Percentiles rank a stretch among this genome's conserved stretches.
phyloP scores from a whole-genome alignment of 2,329 filamentous ascomycete species.

The Hypocrella siamensis region DNA sequence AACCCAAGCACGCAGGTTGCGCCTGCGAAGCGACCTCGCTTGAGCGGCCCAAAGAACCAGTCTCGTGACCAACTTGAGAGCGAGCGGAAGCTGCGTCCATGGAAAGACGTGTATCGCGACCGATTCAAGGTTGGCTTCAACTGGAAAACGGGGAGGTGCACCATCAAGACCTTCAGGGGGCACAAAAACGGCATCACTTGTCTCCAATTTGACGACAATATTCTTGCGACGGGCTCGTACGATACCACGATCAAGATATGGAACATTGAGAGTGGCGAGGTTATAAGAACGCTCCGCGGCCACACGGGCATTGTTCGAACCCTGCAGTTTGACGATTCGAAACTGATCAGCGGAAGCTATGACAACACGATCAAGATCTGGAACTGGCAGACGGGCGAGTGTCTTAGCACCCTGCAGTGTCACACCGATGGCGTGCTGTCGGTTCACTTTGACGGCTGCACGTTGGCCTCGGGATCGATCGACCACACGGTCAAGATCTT shows the following conservation, averaged over 20 bases:
- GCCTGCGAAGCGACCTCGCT: constrained; percentile 18
- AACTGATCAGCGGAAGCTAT: constrained; percentile 78
- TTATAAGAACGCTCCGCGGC: constrained; percentile 69
- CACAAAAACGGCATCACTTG: constrained; percentile 58
- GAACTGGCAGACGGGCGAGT: constrained; percentile 90
- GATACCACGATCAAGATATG: constrained; percentile 92
- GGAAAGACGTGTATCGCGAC: constrained; percentile 96
- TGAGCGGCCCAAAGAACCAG: constrained; percentile 9
- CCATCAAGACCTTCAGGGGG: constrained; percentile 69
- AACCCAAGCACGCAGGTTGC: constrained; percentile 14
- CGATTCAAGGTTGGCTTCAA: constrained; percentile 91
- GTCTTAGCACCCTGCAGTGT: constrained; percentile 63
- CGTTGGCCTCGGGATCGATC: constrained; percentile 76
- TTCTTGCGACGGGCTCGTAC: constrained; percentile 87
- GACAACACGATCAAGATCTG: constrained; percentile 83
- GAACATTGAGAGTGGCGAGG: constrained; percentile 79
- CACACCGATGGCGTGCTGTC: constrained; percentile 75
- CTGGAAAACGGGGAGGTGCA: constrained; percentile 90
- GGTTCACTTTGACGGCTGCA: constrained; percentile 72
- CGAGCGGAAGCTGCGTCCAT: constrained; percentile 45
- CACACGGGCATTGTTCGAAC: constrained; percentile 75
- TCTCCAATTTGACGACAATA: constrained; percentile 60
- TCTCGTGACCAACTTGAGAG: constrained; percentile 19
- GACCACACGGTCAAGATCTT: constrained; percentile 86
- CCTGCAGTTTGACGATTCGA: constrained; percentile 83